Evolutionary conservation across 2,329 filamentous ascomycete species (phyloP).

Genomic region (Aspergillus viridinutans): DNA sequence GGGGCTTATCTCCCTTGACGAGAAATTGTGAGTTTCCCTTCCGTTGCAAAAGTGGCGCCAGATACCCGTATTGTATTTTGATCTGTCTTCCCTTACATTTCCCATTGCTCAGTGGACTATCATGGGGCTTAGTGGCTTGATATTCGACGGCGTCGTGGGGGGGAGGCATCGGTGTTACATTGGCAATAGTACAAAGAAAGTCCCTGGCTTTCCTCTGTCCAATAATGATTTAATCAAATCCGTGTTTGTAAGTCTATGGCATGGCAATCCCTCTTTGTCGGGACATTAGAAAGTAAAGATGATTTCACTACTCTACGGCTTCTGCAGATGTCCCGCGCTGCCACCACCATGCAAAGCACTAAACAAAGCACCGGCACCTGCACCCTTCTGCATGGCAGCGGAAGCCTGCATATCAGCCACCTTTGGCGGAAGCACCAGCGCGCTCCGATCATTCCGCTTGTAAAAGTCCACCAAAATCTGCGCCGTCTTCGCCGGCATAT

Average conservation of each 20-base stretch:
- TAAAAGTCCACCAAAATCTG: conserved; percentile 85
- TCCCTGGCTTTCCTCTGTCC: neutral
- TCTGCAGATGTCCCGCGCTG: neutral
- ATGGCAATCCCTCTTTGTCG: neutral
- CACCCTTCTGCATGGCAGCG: conserved; percentile 38
- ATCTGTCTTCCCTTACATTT: neutral
- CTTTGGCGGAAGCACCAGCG: conserved; percentile 84
- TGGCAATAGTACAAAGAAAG: neutral
- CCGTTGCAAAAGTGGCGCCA: conserved; percentile 12
- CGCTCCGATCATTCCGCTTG: conserved; percentile 79
- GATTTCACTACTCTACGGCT: neutral
- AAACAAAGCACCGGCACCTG: conserved; percentile 16
- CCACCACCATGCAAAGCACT: neutral
- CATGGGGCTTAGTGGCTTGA: neutral
- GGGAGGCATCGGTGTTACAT: conserved; percentile 9
- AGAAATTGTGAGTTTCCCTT: conserved; percentile 3
- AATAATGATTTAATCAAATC: neutral
- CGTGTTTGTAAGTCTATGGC: neutral
- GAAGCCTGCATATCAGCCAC: conserved; percentile 64
- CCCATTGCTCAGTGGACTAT: neutral
- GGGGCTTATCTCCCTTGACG: conserved; percentile 60
- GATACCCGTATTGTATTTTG: conserved; percentile 15
- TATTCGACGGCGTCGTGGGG: conserved; percentile 8
- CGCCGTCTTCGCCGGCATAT: conserved; percentile 86
- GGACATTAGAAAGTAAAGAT: neutral